phyloP scores from a whole-genome alignment of 768 basidiomycete species.

The Tubosaeta brunneosetosa region DNA sequence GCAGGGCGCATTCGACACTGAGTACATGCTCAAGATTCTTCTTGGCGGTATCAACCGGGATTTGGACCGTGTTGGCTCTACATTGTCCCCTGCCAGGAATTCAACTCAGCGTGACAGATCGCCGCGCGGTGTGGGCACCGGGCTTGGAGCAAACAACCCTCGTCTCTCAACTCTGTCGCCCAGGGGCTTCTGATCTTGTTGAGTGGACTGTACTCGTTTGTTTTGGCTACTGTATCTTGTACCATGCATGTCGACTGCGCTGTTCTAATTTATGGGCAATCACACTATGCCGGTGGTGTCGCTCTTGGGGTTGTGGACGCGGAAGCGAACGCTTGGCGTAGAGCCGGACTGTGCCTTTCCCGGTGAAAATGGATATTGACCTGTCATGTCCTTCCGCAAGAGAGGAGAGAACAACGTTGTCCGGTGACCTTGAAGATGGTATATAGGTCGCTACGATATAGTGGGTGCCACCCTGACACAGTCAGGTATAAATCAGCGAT shows the following conservation, averaged over 20 bases:
- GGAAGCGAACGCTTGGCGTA: no score
- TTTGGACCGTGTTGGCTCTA: slow-evolving; percentile 9
- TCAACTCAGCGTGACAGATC: slow-evolving; percentile 7
- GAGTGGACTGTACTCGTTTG: not conserved
- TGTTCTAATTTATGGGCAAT: not conserved
- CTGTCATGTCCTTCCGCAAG: not conserved
- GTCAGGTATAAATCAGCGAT: no score
- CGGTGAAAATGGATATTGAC: not conserved
- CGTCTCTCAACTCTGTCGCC: slow-evolving; percentile 11
- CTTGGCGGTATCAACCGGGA: slow-evolving; percentile 24
- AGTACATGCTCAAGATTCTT: slow-evolving; percentile 34
- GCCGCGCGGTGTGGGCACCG: slow-evolving; percentile 6
- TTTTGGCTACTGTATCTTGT: not conserved
- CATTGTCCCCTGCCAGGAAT: slow-evolving; percentile 7
- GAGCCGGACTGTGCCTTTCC: not conserved
- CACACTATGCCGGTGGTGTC: not conserved
- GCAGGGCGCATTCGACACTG: slow-evolving; percentile 29
- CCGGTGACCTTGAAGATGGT: no score
- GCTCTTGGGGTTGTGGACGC: not conserved
- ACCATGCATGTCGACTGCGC: not conserved
- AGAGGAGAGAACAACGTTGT: not conserved
- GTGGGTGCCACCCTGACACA: no score
- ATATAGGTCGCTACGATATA: no score
- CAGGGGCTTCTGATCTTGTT: slow-evolving; percentile 9
- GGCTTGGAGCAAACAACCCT: slow-evolving; percentile 8